Percentiles rank a stretch among this genome's conserved stretches.
Evolutionary conservation across 2,329 filamentous ascomycete species (phyloP).

Genomic region (Botryotinia convoluta): DNA sequence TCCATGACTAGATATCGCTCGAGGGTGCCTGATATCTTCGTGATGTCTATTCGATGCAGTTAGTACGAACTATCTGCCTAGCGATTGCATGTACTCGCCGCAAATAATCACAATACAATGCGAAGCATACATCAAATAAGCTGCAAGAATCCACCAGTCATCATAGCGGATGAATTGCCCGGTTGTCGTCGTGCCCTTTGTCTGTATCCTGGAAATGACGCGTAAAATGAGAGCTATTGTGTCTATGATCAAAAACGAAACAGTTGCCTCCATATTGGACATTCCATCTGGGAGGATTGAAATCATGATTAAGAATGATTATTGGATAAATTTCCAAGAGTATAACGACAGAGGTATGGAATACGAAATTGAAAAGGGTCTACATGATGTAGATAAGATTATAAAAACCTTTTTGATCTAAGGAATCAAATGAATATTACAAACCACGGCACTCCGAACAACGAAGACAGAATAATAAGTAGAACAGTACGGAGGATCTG

Average conservation of each 20-base stretch:
- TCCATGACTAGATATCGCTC: conserved; percentile 2
- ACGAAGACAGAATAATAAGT: neutral
- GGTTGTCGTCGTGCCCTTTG: neutral
- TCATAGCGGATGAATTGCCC: neutral
- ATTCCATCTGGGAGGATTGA: neutral
- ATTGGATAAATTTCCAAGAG: neutral
- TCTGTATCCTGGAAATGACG: conserved; percentile 5
- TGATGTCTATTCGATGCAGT: conserved; percentile 10
- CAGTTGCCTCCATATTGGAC: neutral
- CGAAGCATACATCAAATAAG: conserved; percentile 14
- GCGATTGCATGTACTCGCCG: neutral
- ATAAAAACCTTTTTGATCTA: neutral
- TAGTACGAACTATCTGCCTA: neutral
- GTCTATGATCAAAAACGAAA: conserved; percentile 10
- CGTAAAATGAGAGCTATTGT: conserved; percentile 8
- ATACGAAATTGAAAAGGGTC: neutral
- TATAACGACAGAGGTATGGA: neutral
- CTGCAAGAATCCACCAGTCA: conserved; percentile 13
- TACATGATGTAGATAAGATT: neutral
- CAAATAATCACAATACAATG: conserved; percentile 14
- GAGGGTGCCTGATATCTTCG: conserved; percentile 7
- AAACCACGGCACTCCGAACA: neutral
- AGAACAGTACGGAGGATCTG: neutral
- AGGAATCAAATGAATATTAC: neutral
- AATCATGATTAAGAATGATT: neutral